phyloP scores from a whole-genome alignment of 345 rosid genomes.

The Gossypium bickii region DNA sequence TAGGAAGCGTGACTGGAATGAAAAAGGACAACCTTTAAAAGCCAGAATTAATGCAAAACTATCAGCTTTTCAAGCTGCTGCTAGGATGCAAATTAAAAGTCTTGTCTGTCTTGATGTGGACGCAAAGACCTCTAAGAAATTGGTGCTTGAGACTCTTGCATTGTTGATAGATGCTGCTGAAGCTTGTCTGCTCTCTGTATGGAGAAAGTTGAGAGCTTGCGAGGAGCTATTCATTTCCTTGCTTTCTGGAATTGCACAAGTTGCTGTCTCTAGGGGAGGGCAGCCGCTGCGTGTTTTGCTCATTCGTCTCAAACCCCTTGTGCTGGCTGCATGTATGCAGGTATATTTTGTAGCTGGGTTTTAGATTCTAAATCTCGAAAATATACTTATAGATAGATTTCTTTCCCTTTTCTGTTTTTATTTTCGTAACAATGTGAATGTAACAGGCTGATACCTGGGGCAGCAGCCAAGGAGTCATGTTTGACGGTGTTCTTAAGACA shows the following conservation, averaged over 20 bases:
- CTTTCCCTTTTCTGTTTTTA: background rate
- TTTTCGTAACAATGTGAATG: conserved; percentile 16
- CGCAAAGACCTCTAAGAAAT: conserved; percentile 77
- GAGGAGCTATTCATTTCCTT: conserved; percentile 83
- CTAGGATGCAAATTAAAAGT: conserved; percentile 70
- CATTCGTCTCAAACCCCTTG: conserved; percentile 88
- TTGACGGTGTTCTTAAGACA: conserved; percentile 71
- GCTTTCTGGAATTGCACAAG: conserved; percentile 77
- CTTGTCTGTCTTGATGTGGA: conserved; percentile 74
- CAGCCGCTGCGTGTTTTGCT: conserved; percentile 93
- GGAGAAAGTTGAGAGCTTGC: conserved; percentile 88
- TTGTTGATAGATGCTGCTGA: conserved; percentile 86
- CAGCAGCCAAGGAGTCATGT: conserved; percentile 75
- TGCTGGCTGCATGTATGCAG: conserved; percentile 86
- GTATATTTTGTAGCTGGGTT: conserved; percentile 31
- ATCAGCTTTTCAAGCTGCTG: conserved; percentile 79
- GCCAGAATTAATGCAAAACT: conserved; percentile 77
- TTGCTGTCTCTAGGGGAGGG: conserved; percentile 86
- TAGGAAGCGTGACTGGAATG: conserved; percentile 92
- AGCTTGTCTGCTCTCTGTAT: conserved; percentile 81
- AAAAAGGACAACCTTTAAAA: conserved; percentile 76
- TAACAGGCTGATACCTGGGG: conserved; percentile 84
- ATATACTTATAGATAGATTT: background rate
- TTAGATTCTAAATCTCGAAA: conserved; percentile 9
- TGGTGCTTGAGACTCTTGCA: conserved; percentile 87